These are phyloP conservation scores for Pythium insidiosum DNA, from an alignment of 352 stramenopile species.

Conservation along the genomic window DNA sequence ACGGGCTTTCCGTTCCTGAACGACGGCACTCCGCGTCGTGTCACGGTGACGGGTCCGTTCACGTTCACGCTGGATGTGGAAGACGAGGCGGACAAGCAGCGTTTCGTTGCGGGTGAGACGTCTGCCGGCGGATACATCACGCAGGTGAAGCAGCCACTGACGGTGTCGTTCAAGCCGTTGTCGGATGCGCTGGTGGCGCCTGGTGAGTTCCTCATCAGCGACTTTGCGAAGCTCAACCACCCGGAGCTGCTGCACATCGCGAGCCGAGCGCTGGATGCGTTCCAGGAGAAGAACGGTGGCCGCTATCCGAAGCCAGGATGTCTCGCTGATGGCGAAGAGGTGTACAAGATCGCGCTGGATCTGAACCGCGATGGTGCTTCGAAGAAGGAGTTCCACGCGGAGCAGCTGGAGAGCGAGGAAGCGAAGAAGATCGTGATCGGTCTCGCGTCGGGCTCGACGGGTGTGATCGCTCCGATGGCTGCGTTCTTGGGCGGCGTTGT, in stretches of 20 bases:
- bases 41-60: conserved; percentile 88
- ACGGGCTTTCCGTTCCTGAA: conserved; percentile 89
- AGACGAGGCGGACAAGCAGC: conserved; percentile 57
- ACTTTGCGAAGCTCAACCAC: conserved; percentile 97
- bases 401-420: conserved; percentile 54
- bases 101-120: conserved; percentile 53
- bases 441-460: conserved; percentile 83
- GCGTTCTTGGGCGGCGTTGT: conserved; percentile 96
- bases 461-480: conserved; percentile 94
- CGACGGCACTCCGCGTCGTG: conserved; percentile 43
- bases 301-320: conserved; percentile 86
- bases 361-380: conserved; percentile 69
- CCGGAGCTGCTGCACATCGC: conserved; percentile 86
- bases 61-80: conserved; percentile 94
- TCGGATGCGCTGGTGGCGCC: conserved; percentile 76
- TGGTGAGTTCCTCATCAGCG: conserved; percentile 95
- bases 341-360: conserved; percentile 72
- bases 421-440: conserved; percentile 65
- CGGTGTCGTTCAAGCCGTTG: conserved; percentile 90
- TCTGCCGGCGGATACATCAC: conserved; percentile 84
- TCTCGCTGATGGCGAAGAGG: conserved; percentile 69
- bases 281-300: conserved; percentile 61
- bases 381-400: conserved; percentile 52
- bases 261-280: conserved; percentile 85
- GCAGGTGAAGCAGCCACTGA: conserved; percentile 95